A percentile compares a stretch with the other conserved stretches of the same genome.
Evolutionary conservation across 768 basidiomycete species (phyloP).

Genomic region (Lyophyllum shimeji): DNA sequence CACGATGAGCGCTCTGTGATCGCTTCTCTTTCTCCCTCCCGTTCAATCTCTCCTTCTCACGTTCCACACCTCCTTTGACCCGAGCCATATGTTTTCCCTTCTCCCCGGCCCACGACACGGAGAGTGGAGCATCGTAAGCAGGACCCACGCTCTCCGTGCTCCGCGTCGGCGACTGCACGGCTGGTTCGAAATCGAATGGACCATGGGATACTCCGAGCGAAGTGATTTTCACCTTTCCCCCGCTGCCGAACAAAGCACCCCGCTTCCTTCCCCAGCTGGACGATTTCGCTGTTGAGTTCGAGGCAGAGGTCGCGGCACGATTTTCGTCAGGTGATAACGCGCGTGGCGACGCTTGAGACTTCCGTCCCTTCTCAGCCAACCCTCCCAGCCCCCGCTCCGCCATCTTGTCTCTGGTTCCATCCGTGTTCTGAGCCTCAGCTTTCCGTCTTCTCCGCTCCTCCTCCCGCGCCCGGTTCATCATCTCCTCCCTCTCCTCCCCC

Average conservation of each 20-base stretch:
- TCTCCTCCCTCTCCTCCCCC: constrained; percentile 37
- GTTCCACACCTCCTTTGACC: constrained; percentile 15
- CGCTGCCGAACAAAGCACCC: constrained; percentile 33
- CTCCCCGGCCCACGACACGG: constrained; percentile 21
- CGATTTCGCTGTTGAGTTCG: constrained; percentile 45
- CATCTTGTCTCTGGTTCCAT: constrained; percentile 11
- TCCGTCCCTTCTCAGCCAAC: constrained; percentile 24
- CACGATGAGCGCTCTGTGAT: constrained; percentile 19
- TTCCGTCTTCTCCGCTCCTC: constrained; percentile 19
- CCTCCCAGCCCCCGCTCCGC: constrained; percentile 28
- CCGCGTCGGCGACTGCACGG: constrained; percentile 52
- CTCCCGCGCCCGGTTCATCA: constrained; percentile 16
- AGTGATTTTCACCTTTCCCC: constrained; percentile 32
- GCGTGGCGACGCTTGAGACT: neutral
- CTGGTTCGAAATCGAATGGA: constrained; percentile 67
- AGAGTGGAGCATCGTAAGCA: constrained; percentile 15
- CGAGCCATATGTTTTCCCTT: constrained; percentile 14
- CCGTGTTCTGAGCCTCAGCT: constrained; percentile 9
- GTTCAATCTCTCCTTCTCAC: constrained; percentile 30
- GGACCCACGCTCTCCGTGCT: constrained; percentile 31
- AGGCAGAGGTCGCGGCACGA: constrained; percentile 36
- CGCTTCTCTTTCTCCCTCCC: constrained; percentile 26
- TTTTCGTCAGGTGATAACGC: constrained; percentile 10
- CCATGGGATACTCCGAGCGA: constrained; percentile 49
- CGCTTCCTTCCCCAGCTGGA: constrained; percentile 62